Evolutionary conservation across 495 filamentous ascomycete species (phyloP), one percentile per base, ranked within the genome.

Genomic region (Hypoxylon intermedium): DNA sequence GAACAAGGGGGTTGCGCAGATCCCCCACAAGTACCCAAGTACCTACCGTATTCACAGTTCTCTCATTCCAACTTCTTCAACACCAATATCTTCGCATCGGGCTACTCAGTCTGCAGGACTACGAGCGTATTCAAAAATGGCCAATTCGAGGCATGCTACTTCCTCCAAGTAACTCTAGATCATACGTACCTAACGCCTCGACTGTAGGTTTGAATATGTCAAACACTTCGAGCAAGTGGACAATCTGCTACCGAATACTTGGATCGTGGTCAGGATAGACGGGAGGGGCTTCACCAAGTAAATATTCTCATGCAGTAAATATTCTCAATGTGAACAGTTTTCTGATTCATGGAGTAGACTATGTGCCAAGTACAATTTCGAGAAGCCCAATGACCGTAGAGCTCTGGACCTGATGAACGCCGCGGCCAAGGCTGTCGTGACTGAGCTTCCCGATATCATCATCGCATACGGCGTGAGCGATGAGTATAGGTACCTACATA

Each of bases 361-460:
- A 56, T 89, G 89, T 34, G 78, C 81, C 49, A 93, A 90, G 63
- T 92, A 98, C 75, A 76, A 71, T 4, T 98, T 96, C 67, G 79
- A 84, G 57, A 98, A 97, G 67, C 94, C 94, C 13, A 98, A 97
- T 77, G 94, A 98, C 71, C 81, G 80, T 45, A 83, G 88, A 40
- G 94, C 93, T 21, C 77, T 97, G 2, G 83, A 94, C 74, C 85
- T 98, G 62, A 97, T 97, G 94, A 98, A 98, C 69, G 89, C 87
- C 2, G 91, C 91, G 1, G 94, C 94, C 2, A 80, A 83, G 33
- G 89, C 85, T 4, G 89, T 97, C 50, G 83, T 97, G 82, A 85
- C 83, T 58, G 91, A 96, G 30, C 72, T 97, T 2, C 87, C 89
- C 9, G 93, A 98, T 69, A 83, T 97, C 30, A 81, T 84, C 9